phyloP scores from a whole-genome alignment of 768 basidiomycete species.

The Pleurotus platypus region DNA sequence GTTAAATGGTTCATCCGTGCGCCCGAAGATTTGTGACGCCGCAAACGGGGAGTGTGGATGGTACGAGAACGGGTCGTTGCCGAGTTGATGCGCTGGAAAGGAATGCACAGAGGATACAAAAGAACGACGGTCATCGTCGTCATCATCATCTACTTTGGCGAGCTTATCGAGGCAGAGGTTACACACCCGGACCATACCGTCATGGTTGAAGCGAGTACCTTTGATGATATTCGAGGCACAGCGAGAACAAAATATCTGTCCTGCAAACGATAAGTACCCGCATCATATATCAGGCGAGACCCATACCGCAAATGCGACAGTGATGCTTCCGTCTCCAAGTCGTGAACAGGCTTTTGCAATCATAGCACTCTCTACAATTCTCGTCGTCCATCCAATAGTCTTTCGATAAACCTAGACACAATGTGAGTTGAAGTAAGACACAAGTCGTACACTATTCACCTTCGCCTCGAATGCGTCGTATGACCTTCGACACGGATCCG shows the following conservation, averaged over 20 bases:
- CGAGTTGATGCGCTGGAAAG: conserved; percentile 78
- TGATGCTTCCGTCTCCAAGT: conserved; percentile 96
- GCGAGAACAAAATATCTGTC: conserved; percentile 96
- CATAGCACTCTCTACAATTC: conserved; percentile 92
- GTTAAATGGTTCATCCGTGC: conserved; percentile 74
- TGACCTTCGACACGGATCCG: conserved; percentile 87
- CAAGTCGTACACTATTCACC: conserved; percentile 37
- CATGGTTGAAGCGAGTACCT: conserved; percentile 87
- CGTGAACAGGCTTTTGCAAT: conserved; percentile 92
- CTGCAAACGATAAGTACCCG: conserved; percentile 30
- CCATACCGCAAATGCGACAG: conserved; percentile 90
- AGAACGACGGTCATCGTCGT: conserved; percentile 86
- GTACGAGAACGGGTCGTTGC: conserved; percentile 31
- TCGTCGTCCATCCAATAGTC: conserved; percentile 99
- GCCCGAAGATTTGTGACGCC: conserved; percentile 79
- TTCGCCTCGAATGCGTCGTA: conserved; percentile 87
- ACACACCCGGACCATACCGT: conserved; percentile 95
- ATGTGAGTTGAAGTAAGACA: conserved; percentile 1
- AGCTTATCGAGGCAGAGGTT: conserved; percentile 94
- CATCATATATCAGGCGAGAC: not conserved
- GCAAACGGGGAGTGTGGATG: conserved; percentile 86
- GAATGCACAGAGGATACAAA: conserved; percentile 69
- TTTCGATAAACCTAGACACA: conserved; percentile 65
- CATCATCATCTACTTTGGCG: conserved; percentile 82
- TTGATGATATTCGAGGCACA: conserved; percentile 98